Evolutionary conservation across 1,284 basidiomycete genomes (phyloP).

Genomic region (Volvariella surrecta): DNA sequence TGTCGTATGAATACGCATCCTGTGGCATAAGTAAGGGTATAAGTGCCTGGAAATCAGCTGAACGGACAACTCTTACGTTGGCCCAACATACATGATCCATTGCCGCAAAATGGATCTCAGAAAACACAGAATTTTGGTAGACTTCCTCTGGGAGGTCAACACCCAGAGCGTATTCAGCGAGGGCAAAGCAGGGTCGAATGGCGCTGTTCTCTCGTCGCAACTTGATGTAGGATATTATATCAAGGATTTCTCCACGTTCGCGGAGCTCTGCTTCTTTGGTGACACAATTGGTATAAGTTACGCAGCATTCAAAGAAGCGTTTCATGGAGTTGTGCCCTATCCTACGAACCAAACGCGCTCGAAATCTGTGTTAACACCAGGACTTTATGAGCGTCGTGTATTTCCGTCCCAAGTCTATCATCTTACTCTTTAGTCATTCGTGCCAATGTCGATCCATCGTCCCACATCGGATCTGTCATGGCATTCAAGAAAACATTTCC

Average conservation of each 20-base stretch:
- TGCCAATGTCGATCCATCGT: constrained; percentile 44
- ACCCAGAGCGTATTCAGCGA: constrained; percentile 51
- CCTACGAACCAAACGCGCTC: constrained; percentile 34
- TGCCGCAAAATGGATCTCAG: constrained; percentile 47
- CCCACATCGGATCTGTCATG: constrained; percentile 42
- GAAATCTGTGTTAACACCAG: constrained; percentile 32
- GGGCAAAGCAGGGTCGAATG: constrained; percentile 52
- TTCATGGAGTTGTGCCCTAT: constrained; percentile 33
- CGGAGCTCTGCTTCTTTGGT: constrained; percentile 52
- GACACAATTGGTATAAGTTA: constrained; percentile 49
- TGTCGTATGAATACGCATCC: constrained; percentile 69
- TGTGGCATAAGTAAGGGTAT: constrained; percentile 20
- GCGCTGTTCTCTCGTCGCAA: constrained; percentile 63
- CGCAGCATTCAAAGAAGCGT: constrained; percentile 46
- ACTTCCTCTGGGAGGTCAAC: constrained; percentile 56
- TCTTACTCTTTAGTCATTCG: constrained; percentile 56
- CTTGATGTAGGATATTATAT: constrained; percentile 39
- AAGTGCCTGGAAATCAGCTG: constrained; percentile 1
- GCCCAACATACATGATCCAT: constrained; percentile 64
- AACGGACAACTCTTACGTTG: constrained; percentile 47
- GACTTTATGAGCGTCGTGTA: not conserved
- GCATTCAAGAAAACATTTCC: constrained; percentile 45
- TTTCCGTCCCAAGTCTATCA: constrained; percentile 1
- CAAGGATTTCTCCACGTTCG: constrained; percentile 44
- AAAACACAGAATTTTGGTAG: constrained; percentile 45